These are phyloP conservation scores for Schizosaccharomyces octosporus DNA, from an alignment of 805 yeast genomes.

Conservation along the genomic window DNA sequence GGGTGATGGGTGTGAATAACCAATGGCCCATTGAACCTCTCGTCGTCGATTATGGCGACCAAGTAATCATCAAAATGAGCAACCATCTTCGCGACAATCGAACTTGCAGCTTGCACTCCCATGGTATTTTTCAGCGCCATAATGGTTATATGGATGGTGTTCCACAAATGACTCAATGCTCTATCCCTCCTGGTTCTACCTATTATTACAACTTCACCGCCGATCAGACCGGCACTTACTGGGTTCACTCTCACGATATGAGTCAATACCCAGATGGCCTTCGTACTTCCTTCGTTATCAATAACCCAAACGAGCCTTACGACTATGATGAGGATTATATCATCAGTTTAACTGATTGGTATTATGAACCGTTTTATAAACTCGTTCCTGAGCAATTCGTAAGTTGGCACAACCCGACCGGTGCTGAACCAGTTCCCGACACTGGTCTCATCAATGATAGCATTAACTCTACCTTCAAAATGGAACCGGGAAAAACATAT, in stretches of 20 bases:
- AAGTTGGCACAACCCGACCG: slow-evolving; percentile 68
- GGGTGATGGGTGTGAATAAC: slow-evolving; percentile 40
- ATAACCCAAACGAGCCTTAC: slow-evolving; percentile 41
- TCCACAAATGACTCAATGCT: slow-evolving; percentile 69
- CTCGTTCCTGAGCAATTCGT: slow-evolving; percentile 31
- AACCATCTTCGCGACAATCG: slow-evolving; percentile 35
- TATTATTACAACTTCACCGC: slow-evolving; percentile 73
- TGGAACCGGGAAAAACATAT: slow-evolving; percentile 69
- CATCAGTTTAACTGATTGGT: slow-evolving; percentile 64
- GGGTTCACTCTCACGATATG: slow-evolving; percentile 89
- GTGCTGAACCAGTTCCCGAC: slow-evolving; percentile 94
- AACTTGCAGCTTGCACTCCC: slow-evolving; percentile 72
- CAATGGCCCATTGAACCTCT: slow-evolving; percentile 51
- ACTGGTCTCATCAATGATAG: slow-evolving; percentile 60
- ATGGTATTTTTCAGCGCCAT: slow-evolving; percentile 69
- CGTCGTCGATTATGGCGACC: slow-evolving; percentile 39
- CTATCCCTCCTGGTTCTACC: slow-evolving; percentile 56
- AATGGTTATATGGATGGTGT: slow-evolving; percentile 77
- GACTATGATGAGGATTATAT: slow-evolving; percentile 60
- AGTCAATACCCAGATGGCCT: slow-evolving; percentile 86
- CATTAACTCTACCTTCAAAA: slow-evolving; percentile 46
- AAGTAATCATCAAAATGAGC: slow-evolving; percentile 42
- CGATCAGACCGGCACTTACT: slow-evolving; percentile 68
- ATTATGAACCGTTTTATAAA: slow-evolving; percentile 35
- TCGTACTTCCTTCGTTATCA: slow-evolving; percentile 36